A percentile compares a stretch with the other conserved stretches of the same genome.
These are phyloP conservation scores for Pichia occidentalis DNA, from an alignment of 805 yeast genomes.

Conservation along the genomic window DNA sequence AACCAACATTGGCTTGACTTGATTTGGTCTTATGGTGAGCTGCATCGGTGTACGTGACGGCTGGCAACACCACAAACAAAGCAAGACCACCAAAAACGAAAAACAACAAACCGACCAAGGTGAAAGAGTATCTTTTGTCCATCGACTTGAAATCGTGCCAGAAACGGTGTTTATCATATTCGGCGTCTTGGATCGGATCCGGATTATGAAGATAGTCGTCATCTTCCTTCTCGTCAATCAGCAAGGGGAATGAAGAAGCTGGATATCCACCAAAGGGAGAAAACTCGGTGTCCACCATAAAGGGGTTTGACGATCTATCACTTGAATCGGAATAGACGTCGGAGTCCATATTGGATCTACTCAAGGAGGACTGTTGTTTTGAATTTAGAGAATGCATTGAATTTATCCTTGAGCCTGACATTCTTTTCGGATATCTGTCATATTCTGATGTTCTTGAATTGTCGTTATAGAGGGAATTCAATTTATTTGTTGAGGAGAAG, in stretches of 20 bases:
- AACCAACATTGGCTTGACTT: conserved; percentile 1
- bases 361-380: conserved; percentile 15
- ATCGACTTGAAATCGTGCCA: conserved; percentile 55
- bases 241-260: conserved; percentile 82
- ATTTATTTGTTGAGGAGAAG: conserved; percentile 24
- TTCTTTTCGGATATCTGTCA: conserved; percentile 62
- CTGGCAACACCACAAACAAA: conserved; percentile 78
- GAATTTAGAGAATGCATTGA: conserved; percentile 43
- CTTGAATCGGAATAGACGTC: conserved; percentile 18
- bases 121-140: conserved; percentile 58
- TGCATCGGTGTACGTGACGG: conserved; percentile 73
- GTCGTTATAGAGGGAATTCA: conserved; percentile 10
- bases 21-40: conserved; percentile 15
- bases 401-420: conserved; percentile 44
- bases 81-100: conserved; percentile 55
- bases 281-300: conserved; percentile 53
- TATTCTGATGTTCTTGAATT: conserved; percentile 39
- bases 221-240: conserved; percentile 86
- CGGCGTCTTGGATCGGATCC: conserved; percentile 88
- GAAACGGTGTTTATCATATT: conserved; percentile 67
- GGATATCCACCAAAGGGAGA: conserved; percentile 98
- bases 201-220: conserved; percentile 96
- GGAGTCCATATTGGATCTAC: conserved; percentile 4
- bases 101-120: conserved; percentile 51
- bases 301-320: conserved; percentile 30